These are phyloP conservation scores for Paraphoma sp. DNA, from an alignment of 2,329 filamentous ascomycete genomes.

Conservation along the genomic window DNA sequence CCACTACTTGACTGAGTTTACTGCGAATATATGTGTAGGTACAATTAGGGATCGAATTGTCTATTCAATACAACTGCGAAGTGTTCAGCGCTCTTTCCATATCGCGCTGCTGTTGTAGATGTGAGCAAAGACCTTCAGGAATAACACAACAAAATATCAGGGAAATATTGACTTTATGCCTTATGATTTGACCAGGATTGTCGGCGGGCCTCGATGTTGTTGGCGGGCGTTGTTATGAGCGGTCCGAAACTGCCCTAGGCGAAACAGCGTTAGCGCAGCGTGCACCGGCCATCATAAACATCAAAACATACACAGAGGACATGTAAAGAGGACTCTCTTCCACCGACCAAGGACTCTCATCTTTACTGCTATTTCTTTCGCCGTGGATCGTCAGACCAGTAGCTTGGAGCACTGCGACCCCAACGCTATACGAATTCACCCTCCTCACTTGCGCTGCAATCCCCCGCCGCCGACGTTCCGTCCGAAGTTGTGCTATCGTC, in stretches of 20 bases:
- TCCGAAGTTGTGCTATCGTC: conserved; percentile 13
- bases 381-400: conserved; percentile 22
- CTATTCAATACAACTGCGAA: neutral
- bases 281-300: conserved; percentile 19
- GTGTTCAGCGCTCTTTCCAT: too few relatives aligned
- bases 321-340: conserved; percentile 31
- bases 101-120: too few relatives aligned
- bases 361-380: conserved; percentile 47
- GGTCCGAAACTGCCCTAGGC: conserved; percentile 29
- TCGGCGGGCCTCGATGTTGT: conserved; percentile 25
- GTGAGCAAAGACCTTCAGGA: neutral
- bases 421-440: conserved; percentile 19
- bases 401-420: conserved; percentile 27
- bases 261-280: conserved; percentile 21
- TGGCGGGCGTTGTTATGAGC: conserved; percentile 24
- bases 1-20: too few relatives aligned
- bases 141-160: conserved; percentile 1
- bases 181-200: conserved; percentile 26
- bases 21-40: too few relatives aligned
- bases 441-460: conserved; percentile 18
- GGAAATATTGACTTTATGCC: conserved; percentile 13
- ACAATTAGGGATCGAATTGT: too few relatives aligned
- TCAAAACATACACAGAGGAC: conserved; percentile 32
- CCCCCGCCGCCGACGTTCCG: conserved; percentile 20
- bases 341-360: conserved; percentile 40